Conservation (phyloP, 2,329 filamentous ascomycete species). For the Diaporthe citrichinensis region DNA sequence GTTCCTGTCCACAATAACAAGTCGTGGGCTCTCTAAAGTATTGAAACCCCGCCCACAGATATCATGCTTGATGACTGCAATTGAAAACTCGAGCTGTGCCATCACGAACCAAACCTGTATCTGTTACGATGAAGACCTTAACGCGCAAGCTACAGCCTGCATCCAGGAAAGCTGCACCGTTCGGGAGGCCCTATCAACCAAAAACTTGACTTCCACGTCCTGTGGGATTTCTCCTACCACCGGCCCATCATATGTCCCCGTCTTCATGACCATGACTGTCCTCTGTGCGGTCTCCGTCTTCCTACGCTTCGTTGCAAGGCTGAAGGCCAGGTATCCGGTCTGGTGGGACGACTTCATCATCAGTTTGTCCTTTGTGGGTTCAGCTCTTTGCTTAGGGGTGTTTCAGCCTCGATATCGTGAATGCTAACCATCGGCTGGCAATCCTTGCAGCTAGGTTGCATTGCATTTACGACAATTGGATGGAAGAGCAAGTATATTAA, state of each 20-base stretch:
- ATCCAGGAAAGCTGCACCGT: neutral
- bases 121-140: conserved; percentile 5
- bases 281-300: conserved; percentile 4
- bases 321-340: conserved; percentile 6
- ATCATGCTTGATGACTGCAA: conserved; percentile 1
- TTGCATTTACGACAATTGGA: neutral
- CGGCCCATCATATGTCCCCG: neutral
- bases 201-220: neutral
- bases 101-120: conserved; percentile 15
- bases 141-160: neutral
- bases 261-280: neutral
- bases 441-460: neutral
- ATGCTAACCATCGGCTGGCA: neutral
- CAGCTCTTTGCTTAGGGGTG: accelerated
- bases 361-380: conserved; percentile 18
- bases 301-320: conserved; percentile 1
- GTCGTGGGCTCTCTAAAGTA: neutral
- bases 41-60: neutral
- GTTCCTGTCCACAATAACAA: neutral
- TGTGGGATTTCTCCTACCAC: neutral
- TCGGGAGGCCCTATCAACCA: conserved; percentile 5
- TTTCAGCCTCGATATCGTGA: too few relatives aligned
- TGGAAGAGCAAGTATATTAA: neutral
- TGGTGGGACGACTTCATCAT: conserved; percentile 28
- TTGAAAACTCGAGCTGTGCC: neutral